A percentile compares a stretch with the other conserved stretches of the same genome.
These are phyloP conservation scores for Capsicum pubescens DNA, from an alignment of 257 asterid species.

Conservation along the genomic window DNA sequence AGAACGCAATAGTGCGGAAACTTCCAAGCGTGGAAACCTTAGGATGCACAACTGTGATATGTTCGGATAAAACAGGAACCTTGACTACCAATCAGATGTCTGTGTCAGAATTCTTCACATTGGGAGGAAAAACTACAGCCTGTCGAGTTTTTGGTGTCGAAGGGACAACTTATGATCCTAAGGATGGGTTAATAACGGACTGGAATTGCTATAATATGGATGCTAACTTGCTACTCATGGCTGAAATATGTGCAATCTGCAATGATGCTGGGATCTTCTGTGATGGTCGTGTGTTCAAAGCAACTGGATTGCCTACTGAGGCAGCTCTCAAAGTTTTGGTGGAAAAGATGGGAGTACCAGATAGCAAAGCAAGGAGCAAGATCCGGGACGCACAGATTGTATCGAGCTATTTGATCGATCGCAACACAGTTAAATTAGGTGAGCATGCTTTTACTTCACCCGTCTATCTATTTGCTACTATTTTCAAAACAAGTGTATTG, in stretches of 20 bases:
- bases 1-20: slow-evolving; percentile 73
- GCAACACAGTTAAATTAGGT: slow-evolving; percentile 63
- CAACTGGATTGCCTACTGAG: slow-evolving; percentile 84
- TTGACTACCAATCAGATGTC: slow-evolving; percentile 79
- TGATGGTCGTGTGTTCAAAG: slow-evolving; percentile 67
- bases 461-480: slow-evolving; percentile 27
- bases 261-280: slow-evolving; percentile 75
- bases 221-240: slow-evolving; percentile 60
- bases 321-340: slow-evolving; percentile 94
- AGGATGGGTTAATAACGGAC: slow-evolving; percentile 71
- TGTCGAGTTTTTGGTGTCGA: slow-evolving; percentile 52
- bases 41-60: slow-evolving; percentile 78
- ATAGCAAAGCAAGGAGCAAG: slow-evolving; percentile 55
- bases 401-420: slow-evolving; percentile 66
- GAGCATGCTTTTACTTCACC: slow-evolving; percentile 13
- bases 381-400: slow-evolving; percentile 53
- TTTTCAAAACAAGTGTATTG: not conserved
- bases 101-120: slow-evolving; percentile 56
- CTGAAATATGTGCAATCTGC: slow-evolving; percentile 80
- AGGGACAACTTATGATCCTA: slow-evolving; percentile 77
- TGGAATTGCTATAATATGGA: slow-evolving; percentile 75
- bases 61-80: slow-evolving; percentile 77
- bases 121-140: slow-evolving; percentile 48
- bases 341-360: slow-evolving; percentile 84
- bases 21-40: slow-evolving; percentile 78